Conservation (phyloP, 305 asterid genomes). For the Fraxinus angustifolia region DNA sequence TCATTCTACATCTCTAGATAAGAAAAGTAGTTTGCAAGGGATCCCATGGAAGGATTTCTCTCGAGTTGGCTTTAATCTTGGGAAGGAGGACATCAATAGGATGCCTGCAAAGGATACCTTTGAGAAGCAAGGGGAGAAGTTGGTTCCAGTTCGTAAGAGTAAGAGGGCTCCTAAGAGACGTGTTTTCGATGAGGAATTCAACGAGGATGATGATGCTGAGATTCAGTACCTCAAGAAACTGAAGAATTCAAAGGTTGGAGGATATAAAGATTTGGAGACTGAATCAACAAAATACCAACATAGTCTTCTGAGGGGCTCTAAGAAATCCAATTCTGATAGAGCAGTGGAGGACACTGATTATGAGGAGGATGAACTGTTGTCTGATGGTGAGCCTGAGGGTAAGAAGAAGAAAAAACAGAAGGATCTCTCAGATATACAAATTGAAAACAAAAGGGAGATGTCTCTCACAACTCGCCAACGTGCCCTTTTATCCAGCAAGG, state of each 20-base stretch:
- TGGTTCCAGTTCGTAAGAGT: conserved; percentile 78
- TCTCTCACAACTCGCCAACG: conserved; percentile 90
- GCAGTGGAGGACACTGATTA: conserved; percentile 59
- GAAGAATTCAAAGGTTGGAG: conserved; percentile 52
- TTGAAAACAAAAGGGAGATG: conserved; percentile 71
- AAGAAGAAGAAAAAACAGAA: conserved; percentile 57
- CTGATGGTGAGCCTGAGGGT: conserved; percentile 60
- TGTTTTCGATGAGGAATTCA: conserved; percentile 58
- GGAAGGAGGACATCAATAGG: conserved; percentile 56
- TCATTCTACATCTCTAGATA: conserved; percentile 43
- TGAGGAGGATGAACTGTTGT: conserved; percentile 49
- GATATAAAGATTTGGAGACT: conserved; percentile 46
- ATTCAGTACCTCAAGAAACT: conserved; percentile 84
- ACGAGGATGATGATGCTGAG: conserved; percentile 79
- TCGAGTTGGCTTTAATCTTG: conserved; percentile 39
- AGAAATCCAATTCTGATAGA: conserved; percentile 34
- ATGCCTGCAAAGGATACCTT: conserved; percentile 30
- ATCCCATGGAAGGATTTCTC: conserved; percentile 58
- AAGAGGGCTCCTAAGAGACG: conserved; percentile 74
- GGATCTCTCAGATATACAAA: conserved; percentile 54
- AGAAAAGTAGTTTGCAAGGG: conserved; percentile 57
- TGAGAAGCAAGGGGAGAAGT: conserved; percentile 53
- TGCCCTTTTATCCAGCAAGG: conserved; percentile 78
- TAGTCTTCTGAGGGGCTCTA: conserved; percentile 38
- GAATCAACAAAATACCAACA: conserved; percentile 43